These are phyloP conservation scores for Cryptosporidium bovis DNA, from an alignment of 169 alveolate genomes.

Conservation along the genomic window DNA sequence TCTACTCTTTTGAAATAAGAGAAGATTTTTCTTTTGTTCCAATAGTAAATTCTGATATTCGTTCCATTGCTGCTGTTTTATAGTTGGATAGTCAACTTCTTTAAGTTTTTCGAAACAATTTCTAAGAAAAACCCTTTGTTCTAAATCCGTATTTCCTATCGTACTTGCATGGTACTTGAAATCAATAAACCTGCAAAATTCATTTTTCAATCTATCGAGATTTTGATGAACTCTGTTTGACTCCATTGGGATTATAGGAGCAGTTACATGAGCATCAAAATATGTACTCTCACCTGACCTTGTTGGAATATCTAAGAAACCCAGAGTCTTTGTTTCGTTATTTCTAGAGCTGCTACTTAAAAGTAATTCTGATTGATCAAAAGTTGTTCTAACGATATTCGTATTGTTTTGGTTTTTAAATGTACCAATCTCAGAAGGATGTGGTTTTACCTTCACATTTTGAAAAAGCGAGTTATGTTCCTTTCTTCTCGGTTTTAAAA, in stretches of 20 bases:
- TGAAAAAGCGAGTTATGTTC: conserved; percentile 1
- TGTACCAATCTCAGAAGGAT: conserved; percentile 50
- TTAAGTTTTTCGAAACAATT: conserved; percentile 60
- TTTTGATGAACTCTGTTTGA: conserved; percentile 39
- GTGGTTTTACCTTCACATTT: conserved; percentile 28
- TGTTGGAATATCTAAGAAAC: conserved; percentile 41
- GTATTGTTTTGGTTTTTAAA: neutral
- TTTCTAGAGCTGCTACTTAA: conserved; percentile 18
- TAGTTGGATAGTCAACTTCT: conserved; percentile 65
- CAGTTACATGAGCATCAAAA: conserved; percentile 8
- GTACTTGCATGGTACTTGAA: conserved; percentile 61
- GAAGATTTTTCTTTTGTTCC: conserved; percentile 57
- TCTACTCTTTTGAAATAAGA: conserved; percentile 52
- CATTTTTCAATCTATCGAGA: conserved; percentile 52
- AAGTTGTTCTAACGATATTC: neutral
- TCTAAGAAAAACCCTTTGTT: conserved; percentile 49
- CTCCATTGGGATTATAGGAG: conserved; percentile 36
- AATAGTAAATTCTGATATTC: conserved; percentile 51
- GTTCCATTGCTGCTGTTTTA: conserved; percentile 60
- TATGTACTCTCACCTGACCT: neutral
- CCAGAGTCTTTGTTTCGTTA: conserved; percentile 20
- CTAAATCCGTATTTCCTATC: conserved; percentile 59
- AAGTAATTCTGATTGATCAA: conserved; percentile 6
- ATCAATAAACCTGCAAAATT: conserved; percentile 62
- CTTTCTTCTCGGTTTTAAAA: conserved; percentile 11